Evolutionary conservation across 306 rosid species (phyloP), one percentile per base, ranked within the genome.

Genomic region (Vicia villosa): DNA sequence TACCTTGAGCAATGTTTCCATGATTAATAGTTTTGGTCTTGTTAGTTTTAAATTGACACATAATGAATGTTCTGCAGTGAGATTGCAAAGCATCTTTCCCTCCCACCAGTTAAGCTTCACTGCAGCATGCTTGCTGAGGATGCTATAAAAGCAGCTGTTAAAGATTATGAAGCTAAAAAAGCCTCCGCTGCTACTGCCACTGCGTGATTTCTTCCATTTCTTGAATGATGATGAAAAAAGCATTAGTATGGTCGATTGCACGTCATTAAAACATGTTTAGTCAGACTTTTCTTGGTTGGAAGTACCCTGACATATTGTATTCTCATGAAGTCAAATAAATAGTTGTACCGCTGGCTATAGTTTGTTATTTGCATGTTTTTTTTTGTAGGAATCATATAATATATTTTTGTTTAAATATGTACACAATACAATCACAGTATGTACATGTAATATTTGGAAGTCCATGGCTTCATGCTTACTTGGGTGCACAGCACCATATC

Each of bases 91-190:
- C 97, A 91, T 79, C 97, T 95, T 3, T 87, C 96, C 2, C 99
- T 95, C 42, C 99, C 99, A 28, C 99, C 99, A 0, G 99, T 95
- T 14, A 95, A 95, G 88, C 85, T 95, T 69, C 99, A 95, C 79
- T 91, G 99, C 84, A 95, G 97, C 85, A 95, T 95, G 99, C 97
- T 95, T 41, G 99, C 99, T 12, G 99, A 95, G 86, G 99, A 95
- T 76, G 99, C 99, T 4, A 95, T 95, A 70, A 95, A 95, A 82
- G 97, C 99, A 43, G 99, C 99, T 43, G 88, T 95, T 58, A 91
- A 95, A 83, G 97, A 95, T 74, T 95, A 91, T 46, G 91, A 86
- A 73, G 56, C 86, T 9, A 95, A 85, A 74, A 89, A 79, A 36
- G 66, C 77, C 47, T 74, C 87, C 4, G 8, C 78, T 10, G 15